Conservation (phyloP, 2,329 filamentous ascomycete genomes). For the Chaetomium olivaceum region DNA sequence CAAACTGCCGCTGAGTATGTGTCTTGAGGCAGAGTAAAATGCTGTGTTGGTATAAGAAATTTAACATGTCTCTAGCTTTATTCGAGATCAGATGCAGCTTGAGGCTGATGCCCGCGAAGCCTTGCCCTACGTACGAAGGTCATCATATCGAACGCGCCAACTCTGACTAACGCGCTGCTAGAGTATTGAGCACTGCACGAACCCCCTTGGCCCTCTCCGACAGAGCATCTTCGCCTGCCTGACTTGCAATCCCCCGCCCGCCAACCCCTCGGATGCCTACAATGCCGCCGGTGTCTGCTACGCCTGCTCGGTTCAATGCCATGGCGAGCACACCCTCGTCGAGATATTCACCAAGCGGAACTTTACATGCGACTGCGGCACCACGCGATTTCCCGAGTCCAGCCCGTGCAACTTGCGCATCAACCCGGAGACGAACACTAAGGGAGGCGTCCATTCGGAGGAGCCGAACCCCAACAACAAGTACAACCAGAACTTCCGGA, state of each 20-base stretch:
- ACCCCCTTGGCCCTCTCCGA: constrained; percentile 81
- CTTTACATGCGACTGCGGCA: constrained; percentile 96
- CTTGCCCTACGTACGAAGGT: constrained; percentile 76
- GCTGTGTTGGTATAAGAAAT: constrained; percentile 1
- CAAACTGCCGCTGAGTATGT: constrained; percentile 71
- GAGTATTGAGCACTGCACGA: constrained; percentile 93
- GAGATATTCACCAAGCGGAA: constrained; percentile 95
- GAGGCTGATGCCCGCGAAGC: constrained; percentile 95
- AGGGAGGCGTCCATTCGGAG: constrained; percentile 76
- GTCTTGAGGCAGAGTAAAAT: neutral
- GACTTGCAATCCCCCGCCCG: constrained; percentile 84
- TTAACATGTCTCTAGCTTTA: constrained; percentile 60
- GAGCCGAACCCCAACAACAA: constrained; percentile 71
- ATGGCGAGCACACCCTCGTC: constrained; percentile 91
- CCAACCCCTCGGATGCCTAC: constrained; percentile 61
- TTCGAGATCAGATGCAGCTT: constrained; percentile 83
- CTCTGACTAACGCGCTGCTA: constrained; percentile 41
- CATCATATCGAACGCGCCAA: neutral
- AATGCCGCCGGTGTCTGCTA: constrained; percentile 87
- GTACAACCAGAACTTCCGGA: constrained; percentile 95
- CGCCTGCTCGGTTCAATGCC: constrained; percentile 93
- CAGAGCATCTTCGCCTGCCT: constrained; percentile 91
- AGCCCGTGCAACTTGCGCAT: constrained; percentile 75
- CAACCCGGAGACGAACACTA: constrained; percentile 70
- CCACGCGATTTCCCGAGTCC: constrained; percentile 69